These are phyloP conservation scores for Hypoxylon rubiginosum DNA, from an alignment of 2,329 filamentous ascomycete species.

Conservation along the genomic window DNA sequence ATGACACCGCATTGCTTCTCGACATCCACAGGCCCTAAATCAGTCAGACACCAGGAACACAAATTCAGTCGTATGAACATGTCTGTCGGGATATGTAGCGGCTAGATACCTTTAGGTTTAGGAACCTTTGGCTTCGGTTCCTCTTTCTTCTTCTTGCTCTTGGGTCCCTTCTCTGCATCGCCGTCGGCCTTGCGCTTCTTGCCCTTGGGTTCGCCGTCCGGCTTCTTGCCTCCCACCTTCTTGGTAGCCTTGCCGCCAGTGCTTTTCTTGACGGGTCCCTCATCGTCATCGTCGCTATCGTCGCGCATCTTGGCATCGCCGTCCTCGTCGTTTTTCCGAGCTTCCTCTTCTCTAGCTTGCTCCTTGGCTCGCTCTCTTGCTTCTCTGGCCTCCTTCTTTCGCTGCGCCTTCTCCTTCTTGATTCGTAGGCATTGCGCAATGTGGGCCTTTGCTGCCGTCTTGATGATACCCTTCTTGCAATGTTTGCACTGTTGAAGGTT, in stretches of 20 bases:
- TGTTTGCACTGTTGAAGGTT: conserved; percentile 91
- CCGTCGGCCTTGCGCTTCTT: conserved; percentile 84
- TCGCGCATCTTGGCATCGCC: conserved; percentile 56
- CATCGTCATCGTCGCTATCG: conserved; percentile 65
- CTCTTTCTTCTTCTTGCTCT: conserved; percentile 95
- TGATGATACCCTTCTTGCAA: conserved; percentile 90
- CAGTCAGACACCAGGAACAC: conserved; percentile 28
- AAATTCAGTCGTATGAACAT: conserved; percentile 3
- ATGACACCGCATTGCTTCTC: conserved; percentile 93
- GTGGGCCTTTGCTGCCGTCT: conserved; percentile 80
- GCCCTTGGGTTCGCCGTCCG: conserved; percentile 73
- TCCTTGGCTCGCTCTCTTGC: conserved; percentile 76
- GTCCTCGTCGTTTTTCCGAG: conserved; percentile 64
- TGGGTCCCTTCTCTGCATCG: conserved; percentile 84
- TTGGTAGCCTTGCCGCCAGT: conserved; percentile 61
- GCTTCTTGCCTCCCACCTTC: conserved; percentile 76
- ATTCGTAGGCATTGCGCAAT: conserved; percentile 86
- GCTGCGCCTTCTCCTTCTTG: conserved; percentile 84
- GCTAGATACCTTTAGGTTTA: conserved; percentile 79
- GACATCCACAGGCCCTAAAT: conserved; percentile 84
- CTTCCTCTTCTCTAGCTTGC: conserved; percentile 69
- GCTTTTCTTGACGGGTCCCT: conserved; percentile 58
- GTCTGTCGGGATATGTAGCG: conserved; percentile 1
- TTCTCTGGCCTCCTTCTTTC: conserved; percentile 81
- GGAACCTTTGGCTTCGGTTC: conserved; percentile 85